Percentiles rank a stretch among this genome's conserved stretches.
These are phyloP conservation scores for Aspergillus neoniger DNA, from an alignment of 2,329 filamentous ascomycete genomes.

Conservation along the genomic window DNA sequence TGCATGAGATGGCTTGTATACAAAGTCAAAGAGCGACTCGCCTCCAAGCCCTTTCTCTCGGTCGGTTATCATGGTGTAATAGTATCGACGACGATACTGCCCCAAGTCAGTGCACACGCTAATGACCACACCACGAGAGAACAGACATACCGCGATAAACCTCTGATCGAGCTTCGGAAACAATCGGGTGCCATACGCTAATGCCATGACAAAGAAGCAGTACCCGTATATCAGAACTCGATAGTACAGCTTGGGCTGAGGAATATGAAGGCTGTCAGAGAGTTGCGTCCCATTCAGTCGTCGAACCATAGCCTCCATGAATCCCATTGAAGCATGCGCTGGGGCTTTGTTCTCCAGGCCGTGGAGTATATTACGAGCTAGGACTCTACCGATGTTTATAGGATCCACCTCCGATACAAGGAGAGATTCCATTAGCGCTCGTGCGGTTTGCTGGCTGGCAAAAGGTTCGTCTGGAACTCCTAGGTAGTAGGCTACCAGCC, in stretches of 20 bases:
- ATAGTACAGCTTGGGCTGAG: conserved; percentile 59
- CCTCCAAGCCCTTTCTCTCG: conserved; percentile 65
- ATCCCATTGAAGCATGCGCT: conserved; percentile 64
- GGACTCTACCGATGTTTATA: conserved; percentile 60
- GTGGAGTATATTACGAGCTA: conserved; percentile 75
- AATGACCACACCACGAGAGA: neutral
- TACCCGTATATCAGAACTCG: conserved; percentile 63
- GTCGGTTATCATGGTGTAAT: conserved; percentile 64
- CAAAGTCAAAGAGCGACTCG: conserved; percentile 68
- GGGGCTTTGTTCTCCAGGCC: conserved; percentile 68
- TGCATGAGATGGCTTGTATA: conserved; percentile 51
- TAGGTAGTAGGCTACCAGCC: conserved; percentile 71
- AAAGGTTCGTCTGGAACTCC: conserved; percentile 68
- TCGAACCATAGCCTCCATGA: conserved; percentile 67
- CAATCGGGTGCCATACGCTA: conserved; percentile 49
- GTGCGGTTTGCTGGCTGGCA: conserved; percentile 57
- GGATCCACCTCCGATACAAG: conserved; percentile 68
- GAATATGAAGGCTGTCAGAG: conserved; percentile 60
- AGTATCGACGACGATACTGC: conserved; percentile 51
- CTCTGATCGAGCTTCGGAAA: conserved; percentile 52
- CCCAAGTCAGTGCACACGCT: neutral
- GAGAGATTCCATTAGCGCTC: conserved; percentile 67
- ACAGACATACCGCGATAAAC: conserved; percentile 52
- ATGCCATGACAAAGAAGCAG: conserved; percentile 64
- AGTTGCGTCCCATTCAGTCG: conserved; percentile 71